Evolutionary conservation across 257 asterid species (phyloP), one percentile per base, ranked within the genome.

Genomic region (Jacaranda copaia): DNA sequence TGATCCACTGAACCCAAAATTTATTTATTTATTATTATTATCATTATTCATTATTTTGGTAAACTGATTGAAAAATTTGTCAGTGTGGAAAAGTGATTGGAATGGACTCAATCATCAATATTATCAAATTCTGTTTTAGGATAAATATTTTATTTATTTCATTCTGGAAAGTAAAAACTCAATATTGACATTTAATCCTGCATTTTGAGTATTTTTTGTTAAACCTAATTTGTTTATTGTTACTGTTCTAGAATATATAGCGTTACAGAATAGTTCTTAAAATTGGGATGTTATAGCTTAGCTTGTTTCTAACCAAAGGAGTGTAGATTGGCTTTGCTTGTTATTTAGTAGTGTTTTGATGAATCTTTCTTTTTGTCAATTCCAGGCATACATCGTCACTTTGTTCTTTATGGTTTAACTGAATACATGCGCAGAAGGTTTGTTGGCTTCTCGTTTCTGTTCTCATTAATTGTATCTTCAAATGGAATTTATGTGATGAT

Each of bases 371-470:
- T 67, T 57, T 62, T 49, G n/a, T 53, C 64, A 25, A 76, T 86
- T 82, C 68, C 95, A 94, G 99, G 99, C 8, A 80, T 87, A 10
- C 99, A 96, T 70, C 94, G 97, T 15, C 91, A 90, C 84, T 86
- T 88, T 57, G 87, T 88, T 73, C 88, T 88, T 18, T 88, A 86
- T 43, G 89, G 92, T 32, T 72, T 87, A 68, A 81, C 85, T 14
- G 92, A 87, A 9, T 81, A 73, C 81, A 86, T 88, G 90, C 81
- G 89, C 56, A 83, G 88, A 88, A 93, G 99, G 99, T 96, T 81
- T 8, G 81, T 49, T 72, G 51, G 55, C 59, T 82, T 74, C 38
- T 39, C 39, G 3, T 40, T 72, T 58, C 3, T 35, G 36, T 35
- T 51, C 63, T 48, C 35, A 5, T 68, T 57, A 65, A 43, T 42